Evolutionary conservation across 208 protist genomes (phyloP).

Genomic region (Sergeia podlipaevii): DNA sequence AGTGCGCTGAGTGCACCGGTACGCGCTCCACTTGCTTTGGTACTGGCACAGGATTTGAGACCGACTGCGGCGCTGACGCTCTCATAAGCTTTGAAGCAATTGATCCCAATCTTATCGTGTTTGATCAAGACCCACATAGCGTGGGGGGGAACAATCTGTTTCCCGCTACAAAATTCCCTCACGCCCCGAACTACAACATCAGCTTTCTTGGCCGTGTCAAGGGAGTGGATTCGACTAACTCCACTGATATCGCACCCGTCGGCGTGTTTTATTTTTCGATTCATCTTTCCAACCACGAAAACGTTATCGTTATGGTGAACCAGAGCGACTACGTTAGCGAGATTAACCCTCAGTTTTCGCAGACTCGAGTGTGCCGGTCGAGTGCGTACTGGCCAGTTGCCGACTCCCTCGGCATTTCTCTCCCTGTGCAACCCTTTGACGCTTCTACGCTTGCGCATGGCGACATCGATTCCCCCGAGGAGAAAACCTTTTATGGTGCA

Average conservation of each 20-base stretch:
- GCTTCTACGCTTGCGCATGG: slow-evolving; percentile 10
- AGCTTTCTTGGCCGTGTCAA: slow-evolving; percentile 55
- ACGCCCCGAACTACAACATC: slow-evolving; percentile 29
- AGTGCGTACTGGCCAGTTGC: slow-evolving; percentile 80
- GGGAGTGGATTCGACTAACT: slow-evolving; percentile 27
- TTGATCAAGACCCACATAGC: slow-evolving; percentile 8
- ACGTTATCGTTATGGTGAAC: slow-evolving; percentile 50
- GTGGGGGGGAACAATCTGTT: slow-evolving; percentile 17
- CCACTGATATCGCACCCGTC: slow-evolving; percentile 35
- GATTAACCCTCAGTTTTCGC: slow-evolving; percentile 52
- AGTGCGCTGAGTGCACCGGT: slow-evolving; percentile 76
- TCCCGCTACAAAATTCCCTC: slow-evolving; percentile 30
- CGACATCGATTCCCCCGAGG: slow-evolving; percentile 3
- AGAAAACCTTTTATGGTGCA: slow-evolving; percentile 17
- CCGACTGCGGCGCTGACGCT: slow-evolving; percentile 42
- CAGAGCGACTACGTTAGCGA: slow-evolving; percentile 75
- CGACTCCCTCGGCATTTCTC: slow-evolving; percentile 60
- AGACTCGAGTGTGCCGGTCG: slow-evolving; percentile 43
- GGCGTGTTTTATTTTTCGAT: slow-evolving; percentile 50
- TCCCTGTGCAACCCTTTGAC: slow-evolving; percentile 58
- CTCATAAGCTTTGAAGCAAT: slow-evolving; percentile 52
- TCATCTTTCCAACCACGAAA: slow-evolving; percentile 30
- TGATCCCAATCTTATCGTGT: slow-evolving; percentile 18
- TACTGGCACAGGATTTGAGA: slow-evolving; percentile 40
- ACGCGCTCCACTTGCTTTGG: slow-evolving; percentile 43